These are phyloP conservation scores for Quercus tomentella DNA, from an alignment of 331 rosid species.

Conservation along the genomic window DNA sequence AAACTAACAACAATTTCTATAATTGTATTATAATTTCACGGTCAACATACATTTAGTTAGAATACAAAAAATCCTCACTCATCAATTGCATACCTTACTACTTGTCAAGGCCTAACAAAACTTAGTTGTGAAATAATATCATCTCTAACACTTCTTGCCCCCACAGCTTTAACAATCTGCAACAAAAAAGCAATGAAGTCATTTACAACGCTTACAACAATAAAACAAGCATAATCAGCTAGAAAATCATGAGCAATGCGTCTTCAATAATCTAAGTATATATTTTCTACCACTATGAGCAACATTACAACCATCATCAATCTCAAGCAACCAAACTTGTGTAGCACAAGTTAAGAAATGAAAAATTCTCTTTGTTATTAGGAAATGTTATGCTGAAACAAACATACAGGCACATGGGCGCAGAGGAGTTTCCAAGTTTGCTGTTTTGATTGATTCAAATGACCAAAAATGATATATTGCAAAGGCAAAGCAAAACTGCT, in stretches of 20 bases:
- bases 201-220: not conserved
- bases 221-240: not conserved
- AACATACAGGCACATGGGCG: too few relatives aligned
- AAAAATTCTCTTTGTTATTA: too few relatives aligned
- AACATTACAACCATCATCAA: too few relatives aligned
- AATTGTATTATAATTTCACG: not conserved
- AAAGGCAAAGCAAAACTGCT: too few relatives aligned
- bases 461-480: too few relatives aligned
- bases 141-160: not conserved
- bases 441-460: too few relatives aligned
- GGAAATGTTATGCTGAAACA: too few relatives aligned
- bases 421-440: too few relatives aligned
- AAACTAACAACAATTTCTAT: not conserved
- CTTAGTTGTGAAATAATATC: not conserved
- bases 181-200: not conserved
- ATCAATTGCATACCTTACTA: not conserved
- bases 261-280: too few relatives aligned
- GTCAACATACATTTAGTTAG: not conserved
- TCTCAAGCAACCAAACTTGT: too few relatives aligned
- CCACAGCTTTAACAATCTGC: not conserved
- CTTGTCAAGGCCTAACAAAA: slow-evolving; percentile 19
- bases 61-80: not conserved
- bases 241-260: not conserved
- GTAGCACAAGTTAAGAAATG: too few relatives aligned
- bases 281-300: too few relatives aligned